Conservation (phyloP, 495 filamentous ascomycete genomes). For the Acidiella bohemica region DNA sequence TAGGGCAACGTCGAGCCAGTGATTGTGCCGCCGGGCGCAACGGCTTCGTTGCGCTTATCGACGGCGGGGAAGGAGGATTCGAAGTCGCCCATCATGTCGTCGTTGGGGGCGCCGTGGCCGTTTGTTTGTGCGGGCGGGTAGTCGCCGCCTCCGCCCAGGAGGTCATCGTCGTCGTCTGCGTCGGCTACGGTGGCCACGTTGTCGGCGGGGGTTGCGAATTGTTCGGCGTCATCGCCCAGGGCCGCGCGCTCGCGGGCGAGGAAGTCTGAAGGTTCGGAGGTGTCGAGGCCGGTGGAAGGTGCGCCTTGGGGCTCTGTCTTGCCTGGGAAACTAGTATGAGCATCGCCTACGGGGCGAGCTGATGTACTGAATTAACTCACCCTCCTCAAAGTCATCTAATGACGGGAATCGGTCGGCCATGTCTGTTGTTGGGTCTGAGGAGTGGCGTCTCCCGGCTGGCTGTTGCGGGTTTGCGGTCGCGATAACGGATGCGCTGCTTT, state of each 20-base stretch:
- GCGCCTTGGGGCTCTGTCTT: constrained; percentile 40
- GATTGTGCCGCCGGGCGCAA: constrained; percentile 79
- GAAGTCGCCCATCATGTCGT: constrained; percentile 57
- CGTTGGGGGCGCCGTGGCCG: constrained; percentile 21
- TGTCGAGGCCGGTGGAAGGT: constrained; percentile 30
- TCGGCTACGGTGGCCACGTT: constrained; percentile 44
- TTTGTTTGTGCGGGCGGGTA: constrained; percentile 1
- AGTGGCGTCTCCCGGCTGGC: background rate
- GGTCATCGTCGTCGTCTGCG: constrained; percentile 53
- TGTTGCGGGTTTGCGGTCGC: background rate
- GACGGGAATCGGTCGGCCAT: constrained; percentile 98
- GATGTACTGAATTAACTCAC: too few species aligned
- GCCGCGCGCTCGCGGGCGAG: constrained; percentile 75
- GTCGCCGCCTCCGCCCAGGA: constrained; percentile 51
- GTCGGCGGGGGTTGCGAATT: constrained; percentile 73
- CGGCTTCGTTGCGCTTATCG: constrained; percentile 68
- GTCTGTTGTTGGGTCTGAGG: background rate
- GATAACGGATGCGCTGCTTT: too few species aligned
- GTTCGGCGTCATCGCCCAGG: constrained; percentile 81
- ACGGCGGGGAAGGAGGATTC: constrained; percentile 81
- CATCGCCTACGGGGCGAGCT: too few species aligned
- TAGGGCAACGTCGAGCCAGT: constrained; percentile 60
- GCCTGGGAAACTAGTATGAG: constrained; percentile 33
- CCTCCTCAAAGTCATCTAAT: constrained; percentile 87
- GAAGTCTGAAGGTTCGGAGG: constrained; percentile 56